These are phyloP conservation scores for Penicillium silybi DNA, from an alignment of 495 filamentous ascomycete species.

Conservation along the genomic window DNA sequence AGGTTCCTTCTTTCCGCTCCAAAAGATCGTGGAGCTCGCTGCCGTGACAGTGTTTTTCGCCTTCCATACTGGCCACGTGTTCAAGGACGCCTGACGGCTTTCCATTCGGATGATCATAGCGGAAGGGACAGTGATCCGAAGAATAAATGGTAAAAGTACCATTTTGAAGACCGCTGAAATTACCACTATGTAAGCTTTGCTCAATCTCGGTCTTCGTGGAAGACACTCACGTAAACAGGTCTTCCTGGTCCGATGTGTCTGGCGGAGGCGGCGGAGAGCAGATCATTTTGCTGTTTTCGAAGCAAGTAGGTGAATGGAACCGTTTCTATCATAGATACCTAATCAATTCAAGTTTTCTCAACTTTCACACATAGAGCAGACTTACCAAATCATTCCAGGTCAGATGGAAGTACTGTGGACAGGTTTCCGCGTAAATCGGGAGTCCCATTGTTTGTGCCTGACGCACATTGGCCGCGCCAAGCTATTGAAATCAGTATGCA, in stretches of 20 bases:
- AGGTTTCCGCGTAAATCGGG: conserved; percentile 36
- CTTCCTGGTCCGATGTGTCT: conserved; percentile 29
- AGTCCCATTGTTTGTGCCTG: conserved; percentile 29
- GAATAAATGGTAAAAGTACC: conserved; percentile 50
- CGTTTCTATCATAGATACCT: conserved; percentile 3
- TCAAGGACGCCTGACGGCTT: conserved; percentile 13
- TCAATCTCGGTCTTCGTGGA: too few relatives aligned
- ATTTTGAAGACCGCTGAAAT: conserved; percentile 29
- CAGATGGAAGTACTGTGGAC: conserved; percentile 36
- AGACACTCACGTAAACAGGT: conserved; percentile 20
- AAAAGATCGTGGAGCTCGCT: conserved; percentile 1
- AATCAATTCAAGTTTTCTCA: not conserved
- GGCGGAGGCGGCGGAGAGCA: conserved; percentile 42
- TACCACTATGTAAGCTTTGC: too few relatives aligned
- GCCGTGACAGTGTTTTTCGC: conserved; percentile 1
- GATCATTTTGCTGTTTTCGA: conserved; percentile 20
- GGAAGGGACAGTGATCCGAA: conserved; percentile 54
- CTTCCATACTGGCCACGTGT: conserved; percentile 7
- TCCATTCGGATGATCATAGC: conserved; percentile 39
- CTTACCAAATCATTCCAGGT: conserved; percentile 24
- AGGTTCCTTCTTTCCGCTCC: conserved; percentile 29
- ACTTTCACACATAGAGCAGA: not conserved
- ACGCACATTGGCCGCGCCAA: conserved; percentile 8
- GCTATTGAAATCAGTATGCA: not conserved
- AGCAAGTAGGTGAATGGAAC: conserved; percentile 10